phyloP scores from a whole-genome alignment of 2,329 filamentous ascomycete genomes.

The Sporothrix schenckii region DNA sequence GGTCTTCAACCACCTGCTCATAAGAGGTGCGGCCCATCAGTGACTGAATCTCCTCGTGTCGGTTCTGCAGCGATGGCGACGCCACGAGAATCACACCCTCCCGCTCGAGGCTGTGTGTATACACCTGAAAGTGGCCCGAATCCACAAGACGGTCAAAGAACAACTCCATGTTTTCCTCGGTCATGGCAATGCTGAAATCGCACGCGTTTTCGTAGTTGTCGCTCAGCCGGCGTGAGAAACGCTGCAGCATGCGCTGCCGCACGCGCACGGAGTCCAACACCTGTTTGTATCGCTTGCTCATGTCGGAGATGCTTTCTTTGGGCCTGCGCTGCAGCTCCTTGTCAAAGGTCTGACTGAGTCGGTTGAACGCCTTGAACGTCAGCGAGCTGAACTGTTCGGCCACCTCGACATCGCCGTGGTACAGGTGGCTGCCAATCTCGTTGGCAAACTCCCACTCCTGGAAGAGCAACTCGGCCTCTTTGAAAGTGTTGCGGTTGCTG shows the following conservation, averaged over 20 bases:
- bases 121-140: constrained; percentile 85
- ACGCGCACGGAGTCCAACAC: constrained; percentile 95
- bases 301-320: constrained; percentile 80
- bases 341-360: constrained; percentile 88
- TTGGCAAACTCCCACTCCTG: constrained; percentile 99
- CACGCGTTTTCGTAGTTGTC: constrained; percentile 96
- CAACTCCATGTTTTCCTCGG: constrained; percentile 66
- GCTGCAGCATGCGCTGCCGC: constrained; percentile 92
- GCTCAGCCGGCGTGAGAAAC: constrained; percentile 86
- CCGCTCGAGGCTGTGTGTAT: constrained; percentile 66
- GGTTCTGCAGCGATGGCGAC: constrained; percentile 73
- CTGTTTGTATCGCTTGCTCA: constrained; percentile 97
- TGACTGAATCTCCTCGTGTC: constrained; percentile 78
- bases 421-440: constrained; percentile 85
- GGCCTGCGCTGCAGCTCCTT: constrained; percentile 82
- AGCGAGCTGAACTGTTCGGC: constrained; percentile 95
- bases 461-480: constrained; percentile 94
- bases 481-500: constrained; percentile 98
- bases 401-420: constrained; percentile 92
- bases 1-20: constrained; percentile 66
- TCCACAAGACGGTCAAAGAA: constrained; percentile 80
- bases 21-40: constrained; percentile 73
- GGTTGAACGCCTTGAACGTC: constrained; percentile 87
- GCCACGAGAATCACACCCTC: constrained; percentile 83
- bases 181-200: constrained; percentile 82